phyloP scores from a whole-genome alignment of 768 basidiomycete genomes.

The Gautieria morchelliformis region DNA sequence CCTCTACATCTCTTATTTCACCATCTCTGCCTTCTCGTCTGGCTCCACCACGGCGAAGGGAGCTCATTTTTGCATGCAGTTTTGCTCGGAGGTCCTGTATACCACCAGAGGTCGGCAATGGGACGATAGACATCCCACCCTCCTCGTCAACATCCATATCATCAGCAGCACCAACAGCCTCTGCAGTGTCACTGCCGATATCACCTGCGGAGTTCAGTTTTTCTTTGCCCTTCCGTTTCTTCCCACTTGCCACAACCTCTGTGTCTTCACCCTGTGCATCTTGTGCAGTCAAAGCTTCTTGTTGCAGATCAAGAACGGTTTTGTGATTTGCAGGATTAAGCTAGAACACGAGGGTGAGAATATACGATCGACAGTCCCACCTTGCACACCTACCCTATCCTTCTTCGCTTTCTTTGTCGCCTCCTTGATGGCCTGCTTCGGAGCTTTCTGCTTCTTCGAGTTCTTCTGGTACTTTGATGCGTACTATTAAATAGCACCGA shows the following conservation, averaged over 20 bases:
- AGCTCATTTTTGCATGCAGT: conserved; percentile 63
- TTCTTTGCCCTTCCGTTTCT: conserved; percentile 41
- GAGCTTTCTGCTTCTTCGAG: conserved; percentile 75
- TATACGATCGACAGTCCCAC: neutral
- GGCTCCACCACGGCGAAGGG: conserved; percentile 41
- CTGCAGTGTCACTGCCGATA: conserved; percentile 25
- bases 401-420: conserved; percentile 81
- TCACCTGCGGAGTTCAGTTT: conserved; percentile 19
- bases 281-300: conserved; percentile 32
- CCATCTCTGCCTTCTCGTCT: conserved; percentile 11
- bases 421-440: conserved; percentile 83
- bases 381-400: conserved; percentile 56
- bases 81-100: conserved; percentile 61
- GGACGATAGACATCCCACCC: conserved; percentile 27
- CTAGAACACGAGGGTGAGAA: conserved; percentile 29
- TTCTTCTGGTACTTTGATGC: conserved; percentile 75
- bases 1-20: conserved; percentile 26
- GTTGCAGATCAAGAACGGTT: conserved; percentile 63
- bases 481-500: conserved; percentile 23
- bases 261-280: conserved; percentile 18
- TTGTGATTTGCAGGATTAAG: conserved; percentile 91
- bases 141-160: conserved; percentile 27
- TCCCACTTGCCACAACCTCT: conserved; percentile 13
- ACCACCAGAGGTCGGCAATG: conserved; percentile 56
- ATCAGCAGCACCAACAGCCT: conserved; percentile 26